Evolutionary conservation across 768 basidiomycete genomes (phyloP).

Genomic region (Leucocoprinus leucothites): DNA sequence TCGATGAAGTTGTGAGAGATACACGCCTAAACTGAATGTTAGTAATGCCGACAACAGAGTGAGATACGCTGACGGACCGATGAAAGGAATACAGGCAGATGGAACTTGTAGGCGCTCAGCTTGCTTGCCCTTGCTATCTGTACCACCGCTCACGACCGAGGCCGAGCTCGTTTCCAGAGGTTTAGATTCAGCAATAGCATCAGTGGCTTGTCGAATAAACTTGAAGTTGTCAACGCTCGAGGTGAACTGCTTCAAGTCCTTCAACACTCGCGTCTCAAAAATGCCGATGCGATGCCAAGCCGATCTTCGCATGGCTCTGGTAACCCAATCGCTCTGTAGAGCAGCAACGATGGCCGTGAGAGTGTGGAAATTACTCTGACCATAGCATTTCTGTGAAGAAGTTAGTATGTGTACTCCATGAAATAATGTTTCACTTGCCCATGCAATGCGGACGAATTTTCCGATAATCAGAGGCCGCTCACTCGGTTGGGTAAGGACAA

Average conservation of each 20-base stretch:
- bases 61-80: slow-evolving; percentile 46
- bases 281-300: slow-evolving; percentile 61
- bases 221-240: slow-evolving; percentile 68
- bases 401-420: neutral
- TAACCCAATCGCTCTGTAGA: slow-evolving; percentile 67
- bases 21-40: slow-evolving; percentile 50
- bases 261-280: slow-evolving; percentile 72
- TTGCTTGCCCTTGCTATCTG: slow-evolving; percentile 36
- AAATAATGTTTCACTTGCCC: slow-evolving; percentile 44
- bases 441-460: slow-evolving; percentile 86
- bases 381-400: slow-evolving; percentile 68
- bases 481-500: slow-evolving; percentile 66
- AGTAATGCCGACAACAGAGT: neutral
- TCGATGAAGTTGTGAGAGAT: slow-evolving; percentile 67
- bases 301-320: slow-evolving; percentile 59
- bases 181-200: slow-evolving; percentile 64
- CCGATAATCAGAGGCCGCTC: slow-evolving; percentile 63
- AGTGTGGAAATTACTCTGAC: slow-evolving; percentile 72
- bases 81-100: slow-evolving; percentile 75
- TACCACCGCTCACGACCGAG: slow-evolving; percentile 46
- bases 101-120: slow-evolving; percentile 37
- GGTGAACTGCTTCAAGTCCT: slow-evolving; percentile 67
- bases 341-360: slow-evolving; percentile 79
- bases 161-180: slow-evolving; percentile 50
- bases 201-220: slow-evolving; percentile 64